Conservation (phyloP, 768 basidiomycete species). For the Rhodotorula sphaerocarpa region DNA sequence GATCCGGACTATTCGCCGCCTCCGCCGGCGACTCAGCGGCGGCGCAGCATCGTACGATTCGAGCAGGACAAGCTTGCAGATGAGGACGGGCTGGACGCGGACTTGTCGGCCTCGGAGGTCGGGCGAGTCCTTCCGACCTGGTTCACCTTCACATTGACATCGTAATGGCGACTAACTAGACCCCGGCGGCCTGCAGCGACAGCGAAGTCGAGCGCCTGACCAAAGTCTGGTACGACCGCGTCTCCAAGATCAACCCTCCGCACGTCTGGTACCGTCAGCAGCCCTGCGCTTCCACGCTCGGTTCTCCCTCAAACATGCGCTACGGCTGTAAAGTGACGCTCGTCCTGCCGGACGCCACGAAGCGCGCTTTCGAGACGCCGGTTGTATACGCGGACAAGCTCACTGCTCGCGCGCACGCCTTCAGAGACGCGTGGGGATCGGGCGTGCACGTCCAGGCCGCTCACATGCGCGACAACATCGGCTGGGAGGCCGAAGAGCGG, state of each 20-base stretch:
- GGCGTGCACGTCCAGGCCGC: background rate
- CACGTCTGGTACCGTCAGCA: background rate
- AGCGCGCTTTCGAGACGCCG: conserved; percentile 1
- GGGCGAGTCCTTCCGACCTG: background rate
- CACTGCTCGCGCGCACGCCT: background rate
- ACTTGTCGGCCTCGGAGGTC: background rate
- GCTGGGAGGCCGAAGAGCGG: background rate
- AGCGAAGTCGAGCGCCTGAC: background rate
- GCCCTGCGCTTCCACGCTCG: background rate
- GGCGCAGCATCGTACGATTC: background rate
- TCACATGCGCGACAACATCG: background rate
- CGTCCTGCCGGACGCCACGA: conserved; percentile 1
- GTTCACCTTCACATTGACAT: background rate
- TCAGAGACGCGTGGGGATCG: background rate
- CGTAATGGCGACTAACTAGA: background rate
- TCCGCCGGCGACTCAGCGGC: background rate
- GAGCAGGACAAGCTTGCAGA: background rate
- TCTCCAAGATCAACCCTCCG: conserved; percentile 1
- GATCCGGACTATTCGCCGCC: background rate
- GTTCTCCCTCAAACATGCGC: background rate
- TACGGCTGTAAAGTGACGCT: conserved; percentile 20
- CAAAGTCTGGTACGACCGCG: conserved; percentile 5
- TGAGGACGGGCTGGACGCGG: background rate
- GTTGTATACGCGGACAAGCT: background rate
- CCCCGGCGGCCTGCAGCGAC: background rate